Evolutionary conservation across 257 asterid species (phyloP).

Genomic region (Cinchona pubescens): DNA sequence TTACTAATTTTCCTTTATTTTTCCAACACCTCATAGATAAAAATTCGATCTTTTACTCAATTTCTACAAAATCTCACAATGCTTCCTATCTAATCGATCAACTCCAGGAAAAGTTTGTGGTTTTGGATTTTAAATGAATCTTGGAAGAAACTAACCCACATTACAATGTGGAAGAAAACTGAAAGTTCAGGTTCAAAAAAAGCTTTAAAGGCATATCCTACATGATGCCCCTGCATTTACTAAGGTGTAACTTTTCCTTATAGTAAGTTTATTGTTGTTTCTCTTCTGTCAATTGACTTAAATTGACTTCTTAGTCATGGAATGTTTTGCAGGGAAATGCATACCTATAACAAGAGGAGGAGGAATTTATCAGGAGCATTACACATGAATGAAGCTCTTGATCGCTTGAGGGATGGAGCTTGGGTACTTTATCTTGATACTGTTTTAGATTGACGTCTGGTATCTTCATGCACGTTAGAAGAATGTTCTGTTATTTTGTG

Average conservation of each 20-base stretch:
- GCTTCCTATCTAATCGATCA: too few relatives aligned
- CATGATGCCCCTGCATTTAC: background rate
- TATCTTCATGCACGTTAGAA: background rate
- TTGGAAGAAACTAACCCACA: background rate
- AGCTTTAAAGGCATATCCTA: background rate
- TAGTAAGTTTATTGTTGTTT: background rate
- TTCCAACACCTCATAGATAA: too few relatives aligned
- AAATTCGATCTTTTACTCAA: too few relatives aligned
- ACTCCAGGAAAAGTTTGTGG: too few relatives aligned
- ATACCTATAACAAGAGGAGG: slow-evolving; percentile 94
- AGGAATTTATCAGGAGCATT: slow-evolving; percentile 94
- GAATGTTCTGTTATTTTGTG: background rate
- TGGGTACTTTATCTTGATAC: slow-evolving; percentile 54
- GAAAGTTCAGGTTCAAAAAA: background rate
- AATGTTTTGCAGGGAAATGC: slow-evolving; percentile 77
- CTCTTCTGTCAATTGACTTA: background rate
- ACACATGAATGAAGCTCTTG: slow-evolving; percentile 96
- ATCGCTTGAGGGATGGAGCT: slow-evolving; percentile 71
- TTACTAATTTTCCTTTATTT: too few relatives aligned
- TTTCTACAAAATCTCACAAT: too few relatives aligned
- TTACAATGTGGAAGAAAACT: background rate
- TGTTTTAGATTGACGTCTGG: slow-evolving; percentile 5
- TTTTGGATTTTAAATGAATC: background rate
- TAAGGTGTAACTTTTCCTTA: background rate
- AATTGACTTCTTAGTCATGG: slow-evolving; percentile 13